A percentile compares a stretch with the other conserved stretches of the same genome.
Conservation (phyloP, 805 yeast genomes). For the Ogataea populi-albae region DNA sequence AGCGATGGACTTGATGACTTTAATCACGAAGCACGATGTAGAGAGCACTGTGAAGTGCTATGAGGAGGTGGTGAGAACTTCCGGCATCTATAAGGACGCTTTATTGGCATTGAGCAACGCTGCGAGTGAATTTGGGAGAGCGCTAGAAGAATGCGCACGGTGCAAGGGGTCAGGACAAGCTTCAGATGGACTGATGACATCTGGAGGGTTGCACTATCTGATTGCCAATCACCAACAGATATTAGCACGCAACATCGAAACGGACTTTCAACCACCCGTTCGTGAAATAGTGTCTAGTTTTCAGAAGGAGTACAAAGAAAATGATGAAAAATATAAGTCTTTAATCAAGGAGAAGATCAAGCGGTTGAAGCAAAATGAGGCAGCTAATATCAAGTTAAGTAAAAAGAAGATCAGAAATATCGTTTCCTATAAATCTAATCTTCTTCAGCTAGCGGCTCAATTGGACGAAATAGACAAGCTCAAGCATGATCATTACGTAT, state of each 20-base stretch:
- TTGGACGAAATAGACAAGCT: constrained; percentile 75
- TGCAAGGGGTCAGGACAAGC: constrained; percentile 59
- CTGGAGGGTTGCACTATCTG: constrained; percentile 75
- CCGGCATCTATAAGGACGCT: constrained; percentile 45
- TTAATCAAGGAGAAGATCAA: constrained; percentile 52
- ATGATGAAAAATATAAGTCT: constrained; percentile 53
- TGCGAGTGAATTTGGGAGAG: constrained; percentile 67
- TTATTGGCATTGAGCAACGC: constrained; percentile 49
- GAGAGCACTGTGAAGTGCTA: constrained; percentile 47
- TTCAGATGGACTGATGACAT: constrained; percentile 62
- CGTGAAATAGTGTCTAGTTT: constrained; percentile 43
- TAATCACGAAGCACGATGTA: constrained; percentile 61
- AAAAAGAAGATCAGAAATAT: constrained; percentile 62
- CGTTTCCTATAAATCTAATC: constrained; percentile 61
- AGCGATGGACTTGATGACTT: constrained; percentile 55
- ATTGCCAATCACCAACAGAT: constrained; percentile 77
- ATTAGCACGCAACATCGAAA: constrained; percentile 53
- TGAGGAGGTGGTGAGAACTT: constrained; percentile 44
- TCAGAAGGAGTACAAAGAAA: constrained; percentile 38
- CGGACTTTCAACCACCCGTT: constrained; percentile 56
- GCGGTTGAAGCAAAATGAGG: constrained; percentile 57
- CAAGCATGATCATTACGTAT: constrained; percentile 71
- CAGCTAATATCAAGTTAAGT: constrained; percentile 55
- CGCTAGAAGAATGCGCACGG: constrained; percentile 62
- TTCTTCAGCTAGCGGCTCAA: constrained; percentile 65